Base-by-base conservation (phyloP, 2,329 filamentous ascomycete species). In the Neophaeococcomyces mojaviensis region DNA sequence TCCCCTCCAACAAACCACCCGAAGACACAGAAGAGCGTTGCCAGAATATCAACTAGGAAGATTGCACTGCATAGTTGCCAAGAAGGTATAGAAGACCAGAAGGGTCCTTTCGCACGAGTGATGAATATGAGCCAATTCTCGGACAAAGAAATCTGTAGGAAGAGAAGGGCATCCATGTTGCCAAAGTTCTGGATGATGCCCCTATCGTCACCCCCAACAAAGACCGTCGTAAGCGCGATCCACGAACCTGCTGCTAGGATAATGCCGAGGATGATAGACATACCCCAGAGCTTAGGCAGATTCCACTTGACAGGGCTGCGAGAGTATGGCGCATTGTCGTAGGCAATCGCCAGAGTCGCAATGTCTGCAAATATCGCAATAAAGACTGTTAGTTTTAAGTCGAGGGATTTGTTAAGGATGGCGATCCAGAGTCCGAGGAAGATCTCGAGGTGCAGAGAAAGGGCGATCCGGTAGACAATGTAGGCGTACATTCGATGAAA, bases 111-210 rank as follows among this genome's bases (percentile, higher is more conserved):
- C 69, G 87, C 84, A 76, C 88, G 87, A 55, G 88, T 94, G 70
- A 94, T 90, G 74, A 95, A 94, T 69, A 95, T 95, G 43, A 94
- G 78, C 88, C 88, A 94, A 73, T 94, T 95, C 76, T 94, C 86
- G 50, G 88, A 89, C 45, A 94, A 78, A 10, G 86, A 87, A 66
- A 94, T 86, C 70, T 94, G 80, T 31, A 95, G 81, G 78, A 94
- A 94, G 60, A 95, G 69, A 48, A 94, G 81, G 58, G 82, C 80
- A 58, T 94, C 86, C 46, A 86, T 72, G 63, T 82, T 78, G 77
- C 88, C 88, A 59, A 84, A 86, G 72, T 92, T 90, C 76, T 94
- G 85, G 55, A 89, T 84, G 58, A 94, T 90, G 77, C 88, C 88
- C 59, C 84, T 85, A 57, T 85, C 68, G 59, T 82, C 69, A 53